Conservation (phyloP, 805 yeast genomes). For the Metschnikowia drakensbergensis region DNA sequence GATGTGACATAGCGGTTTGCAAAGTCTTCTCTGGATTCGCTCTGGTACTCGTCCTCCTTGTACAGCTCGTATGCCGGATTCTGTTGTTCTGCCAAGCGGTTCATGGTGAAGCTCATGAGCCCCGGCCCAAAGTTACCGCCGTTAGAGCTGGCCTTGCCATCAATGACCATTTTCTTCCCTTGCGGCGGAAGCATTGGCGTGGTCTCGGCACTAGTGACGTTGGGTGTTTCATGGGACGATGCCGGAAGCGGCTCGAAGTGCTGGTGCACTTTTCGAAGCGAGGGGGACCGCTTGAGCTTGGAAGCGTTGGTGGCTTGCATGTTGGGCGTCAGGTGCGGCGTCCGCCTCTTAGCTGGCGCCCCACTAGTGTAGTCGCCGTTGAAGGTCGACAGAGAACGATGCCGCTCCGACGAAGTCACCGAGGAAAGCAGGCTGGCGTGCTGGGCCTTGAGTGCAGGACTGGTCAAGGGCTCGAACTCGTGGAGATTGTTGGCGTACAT, state of each 20-base stretch:
- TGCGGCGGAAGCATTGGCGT: conserved; percentile 40
- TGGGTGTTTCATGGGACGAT: conserved; percentile 11
- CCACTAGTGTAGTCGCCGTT: conserved; percentile 24
- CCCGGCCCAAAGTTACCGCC: conserved; percentile 21
- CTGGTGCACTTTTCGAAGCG: conserved; percentile 17
- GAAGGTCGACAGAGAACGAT: conserved; percentile 33
- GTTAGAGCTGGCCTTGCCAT: conserved; percentile 5
- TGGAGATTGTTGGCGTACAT: conserved; percentile 17
- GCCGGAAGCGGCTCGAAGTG: conserved; percentile 25
- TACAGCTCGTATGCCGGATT: conserved; percentile 1
- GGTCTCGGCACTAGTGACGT: conserved; percentile 9
- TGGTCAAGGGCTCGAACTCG: conserved; percentile 53
- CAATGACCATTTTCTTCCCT: conserved; percentile 26
- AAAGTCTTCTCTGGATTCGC: neutral
- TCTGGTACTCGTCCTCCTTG: neutral
- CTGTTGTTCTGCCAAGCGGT: conserved; percentile 37
- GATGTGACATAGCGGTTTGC: conserved; percentile 6
- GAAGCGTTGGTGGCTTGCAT: conserved; percentile 22
- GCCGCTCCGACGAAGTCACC: conserved; percentile 19
- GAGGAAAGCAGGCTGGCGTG: conserved; percentile 7
- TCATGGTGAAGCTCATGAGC: conserved; percentile 48
- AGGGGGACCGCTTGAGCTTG: conserved; percentile 36
- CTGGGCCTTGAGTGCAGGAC: conserved; percentile 62
- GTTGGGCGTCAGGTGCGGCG: conserved; percentile 44
- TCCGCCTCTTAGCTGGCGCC: conserved; percentile 31